A percentile compares a stretch with the other conserved stretches of the same genome.
These are phyloP conservation scores for Cordyceps tenuipes DNA, from an alignment of 2,329 filamentous ascomycete species.

Conservation along the genomic window DNA sequence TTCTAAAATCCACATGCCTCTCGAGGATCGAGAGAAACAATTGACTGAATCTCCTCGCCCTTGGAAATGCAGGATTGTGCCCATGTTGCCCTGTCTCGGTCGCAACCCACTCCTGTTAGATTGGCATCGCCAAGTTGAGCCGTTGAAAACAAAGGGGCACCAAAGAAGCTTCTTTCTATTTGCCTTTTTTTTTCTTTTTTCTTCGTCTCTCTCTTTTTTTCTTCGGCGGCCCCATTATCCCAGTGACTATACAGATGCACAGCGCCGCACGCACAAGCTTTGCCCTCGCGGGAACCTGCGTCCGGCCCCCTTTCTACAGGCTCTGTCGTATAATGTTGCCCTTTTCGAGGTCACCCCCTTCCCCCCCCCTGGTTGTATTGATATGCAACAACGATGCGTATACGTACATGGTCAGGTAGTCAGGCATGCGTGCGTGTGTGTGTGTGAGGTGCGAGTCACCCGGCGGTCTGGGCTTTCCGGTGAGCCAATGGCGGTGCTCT, in stretches of 20 bases:
- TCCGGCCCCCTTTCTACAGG: background rate
- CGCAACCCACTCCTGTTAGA: slow-evolving; percentile 4
- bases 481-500: slow-evolving; percentile 1
- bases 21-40: background rate
- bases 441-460: background rate
- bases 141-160: background rate
- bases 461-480: background rate
- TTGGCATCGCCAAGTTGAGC: background rate
- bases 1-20: background rate
- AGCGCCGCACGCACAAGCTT: background rate
- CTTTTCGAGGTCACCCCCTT: background rate
- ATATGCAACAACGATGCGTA: no score
- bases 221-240: background rate
- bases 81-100: background rate
- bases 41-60: background rate
- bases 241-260: background rate
- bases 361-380: no score
- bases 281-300: background rate
- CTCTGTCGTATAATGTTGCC: background rate
- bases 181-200: background rate
- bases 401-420: no score
- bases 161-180: background rate
- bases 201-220: background rate
- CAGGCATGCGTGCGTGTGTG: no score
- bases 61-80: background rate